A percentile compares a stretch with the other conserved stretches of the same genome.
Evolutionary conservation across 1,139 yeast species (phyloP).

Genomic region (Pneumocystis carinii): DNA sequence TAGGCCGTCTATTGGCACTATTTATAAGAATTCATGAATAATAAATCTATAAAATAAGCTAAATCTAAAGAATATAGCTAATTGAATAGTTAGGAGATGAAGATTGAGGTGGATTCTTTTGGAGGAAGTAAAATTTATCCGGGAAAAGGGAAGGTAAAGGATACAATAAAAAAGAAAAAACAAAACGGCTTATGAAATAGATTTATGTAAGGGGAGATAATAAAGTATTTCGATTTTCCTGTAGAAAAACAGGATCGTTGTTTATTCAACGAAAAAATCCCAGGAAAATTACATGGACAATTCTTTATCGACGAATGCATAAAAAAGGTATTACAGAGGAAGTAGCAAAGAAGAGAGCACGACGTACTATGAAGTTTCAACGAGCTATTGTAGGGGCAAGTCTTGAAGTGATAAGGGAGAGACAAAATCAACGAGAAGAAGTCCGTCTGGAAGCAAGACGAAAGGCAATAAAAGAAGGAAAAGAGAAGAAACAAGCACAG

Average conservation of each 20-base stretch:
- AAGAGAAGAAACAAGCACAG: slow-evolving; percentile 88
- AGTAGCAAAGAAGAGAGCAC: slow-evolving; percentile 85
- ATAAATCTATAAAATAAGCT: no score
- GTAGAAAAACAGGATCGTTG: slow-evolving; percentile 93
- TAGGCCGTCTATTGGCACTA: no score
- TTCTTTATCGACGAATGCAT: slow-evolving; percentile 98
- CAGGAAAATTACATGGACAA: slow-evolving; percentile 99
- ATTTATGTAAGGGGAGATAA: slow-evolving; percentile 99
- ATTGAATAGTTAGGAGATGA: slow-evolving; percentile 40
- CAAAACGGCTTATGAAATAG: slow-evolving; percentile 43
- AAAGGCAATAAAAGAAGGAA: slow-evolving; percentile 75
- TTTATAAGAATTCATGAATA: no score
- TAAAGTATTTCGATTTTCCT: slow-evolving; percentile 94
- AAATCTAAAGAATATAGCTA: neutral
- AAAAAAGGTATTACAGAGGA: slow-evolving; percentile 99
- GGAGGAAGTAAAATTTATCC: slow-evolving; percentile 99
- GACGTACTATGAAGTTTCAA: slow-evolving; percentile 96
- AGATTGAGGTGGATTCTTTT: slow-evolving; percentile 99
- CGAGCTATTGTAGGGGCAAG: slow-evolving; percentile 99
- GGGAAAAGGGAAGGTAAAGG: slow-evolving; percentile 42
- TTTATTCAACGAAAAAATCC: slow-evolving; percentile 99
- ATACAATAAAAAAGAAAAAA: neutral
- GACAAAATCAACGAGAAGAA: slow-evolving; percentile 91
- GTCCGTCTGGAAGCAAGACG: slow-evolving; percentile 97
- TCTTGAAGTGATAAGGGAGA: slow-evolving; percentile 95